A percentile compares a stretch with the other conserved stretches of the same genome.
Evolutionary conservation across 352 stramenopile genomes (phyloP).

Genomic region (Phytopythium delawarense): DNA sequence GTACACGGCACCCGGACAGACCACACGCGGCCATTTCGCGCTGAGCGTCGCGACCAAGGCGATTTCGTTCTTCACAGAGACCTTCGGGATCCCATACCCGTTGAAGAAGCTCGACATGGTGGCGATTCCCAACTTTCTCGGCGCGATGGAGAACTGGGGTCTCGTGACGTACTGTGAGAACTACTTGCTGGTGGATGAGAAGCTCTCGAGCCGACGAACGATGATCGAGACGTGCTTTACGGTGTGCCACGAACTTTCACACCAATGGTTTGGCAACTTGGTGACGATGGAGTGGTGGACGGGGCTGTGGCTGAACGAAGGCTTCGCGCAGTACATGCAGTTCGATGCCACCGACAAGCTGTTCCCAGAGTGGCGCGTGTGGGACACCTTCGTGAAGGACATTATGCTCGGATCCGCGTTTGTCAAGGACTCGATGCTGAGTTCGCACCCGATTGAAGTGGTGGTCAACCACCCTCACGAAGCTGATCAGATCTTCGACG

Average conservation of each 20-base stretch:
- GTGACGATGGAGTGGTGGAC: conserved; percentile 98
- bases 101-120: conserved; percentile 99
- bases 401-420: conserved; percentile 77
- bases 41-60: conserved; percentile 65
- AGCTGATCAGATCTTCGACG: conserved; percentile 98
- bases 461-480: conserved; percentile 91
- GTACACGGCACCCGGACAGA: conserved; percentile 93
- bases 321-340: conserved; percentile 97
- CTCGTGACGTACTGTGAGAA: conserved; percentile 96
- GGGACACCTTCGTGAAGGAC: conserved; percentile 93
- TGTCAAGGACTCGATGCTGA: conserved; percentile 89
- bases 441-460: conserved; percentile 94
- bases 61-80: conserved; percentile 67
- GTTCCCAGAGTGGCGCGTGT: conserved; percentile 94
- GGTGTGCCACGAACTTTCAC: conserved; percentile 97
- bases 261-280: conserved; percentile 97
- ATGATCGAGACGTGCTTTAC: conserved; percentile 87
- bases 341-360: conserved; percentile 91
- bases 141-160: conserved; percentile 95
- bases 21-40: conserved; percentile 87
- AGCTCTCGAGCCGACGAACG: conserved; percentile 50
- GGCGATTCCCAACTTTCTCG: conserved; percentile 92
- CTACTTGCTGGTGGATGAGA: conserved; percentile 80
- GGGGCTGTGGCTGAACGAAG: conserved; percentile 97
- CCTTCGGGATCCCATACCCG: conserved; percentile 91